A percentile compares a stretch with the other conserved stretches of the same genome.
These are phyloP conservation scores for Calonectria multiphialidica DNA, from an alignment of 2,329 filamentous ascomycete species.

Conservation along the genomic window DNA sequence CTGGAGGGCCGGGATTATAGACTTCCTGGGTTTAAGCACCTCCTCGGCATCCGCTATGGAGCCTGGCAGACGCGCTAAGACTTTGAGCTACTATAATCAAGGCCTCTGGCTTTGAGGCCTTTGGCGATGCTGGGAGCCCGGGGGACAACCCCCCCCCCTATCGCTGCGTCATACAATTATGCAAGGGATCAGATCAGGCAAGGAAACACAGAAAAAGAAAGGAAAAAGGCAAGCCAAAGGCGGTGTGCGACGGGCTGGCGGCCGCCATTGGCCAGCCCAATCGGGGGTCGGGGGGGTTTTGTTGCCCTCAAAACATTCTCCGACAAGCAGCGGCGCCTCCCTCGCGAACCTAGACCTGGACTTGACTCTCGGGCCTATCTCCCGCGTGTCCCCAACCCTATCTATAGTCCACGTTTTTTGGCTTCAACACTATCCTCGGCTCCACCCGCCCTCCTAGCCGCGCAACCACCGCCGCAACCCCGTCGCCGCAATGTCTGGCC, in stretches of 20 bases:
- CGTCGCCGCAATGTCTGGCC: background rate
- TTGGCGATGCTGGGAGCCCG: too few species aligned
- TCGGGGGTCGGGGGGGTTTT: background rate
- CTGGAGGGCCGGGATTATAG: background rate
- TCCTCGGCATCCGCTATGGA: background rate
- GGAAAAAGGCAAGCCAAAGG: background rate
- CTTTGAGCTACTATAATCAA: too few species aligned
- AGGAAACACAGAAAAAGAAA: background rate
- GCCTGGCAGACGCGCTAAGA: background rate
- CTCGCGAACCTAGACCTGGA: background rate
- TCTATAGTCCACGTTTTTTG: too few species aligned
- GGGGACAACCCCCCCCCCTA: too few species aligned
- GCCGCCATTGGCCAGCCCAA: background rate
- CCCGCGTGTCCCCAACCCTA: background rate
- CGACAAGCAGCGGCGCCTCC: background rate
- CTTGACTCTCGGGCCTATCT: too few species aligned
- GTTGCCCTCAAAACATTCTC: background rate
- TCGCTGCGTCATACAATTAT: background rate
- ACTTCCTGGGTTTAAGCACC: background rate
- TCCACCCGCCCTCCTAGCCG: background rate
- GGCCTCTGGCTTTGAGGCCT: too few species aligned
- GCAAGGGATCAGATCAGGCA: background rate
- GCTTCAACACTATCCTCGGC: too few species aligned
- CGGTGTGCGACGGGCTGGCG: background rate
- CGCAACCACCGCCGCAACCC: background rate